These are phyloP conservation scores for Dictyostelium firmibasis DNA, from an alignment of 78 protist species.

Conservation along the genomic window DNA sequence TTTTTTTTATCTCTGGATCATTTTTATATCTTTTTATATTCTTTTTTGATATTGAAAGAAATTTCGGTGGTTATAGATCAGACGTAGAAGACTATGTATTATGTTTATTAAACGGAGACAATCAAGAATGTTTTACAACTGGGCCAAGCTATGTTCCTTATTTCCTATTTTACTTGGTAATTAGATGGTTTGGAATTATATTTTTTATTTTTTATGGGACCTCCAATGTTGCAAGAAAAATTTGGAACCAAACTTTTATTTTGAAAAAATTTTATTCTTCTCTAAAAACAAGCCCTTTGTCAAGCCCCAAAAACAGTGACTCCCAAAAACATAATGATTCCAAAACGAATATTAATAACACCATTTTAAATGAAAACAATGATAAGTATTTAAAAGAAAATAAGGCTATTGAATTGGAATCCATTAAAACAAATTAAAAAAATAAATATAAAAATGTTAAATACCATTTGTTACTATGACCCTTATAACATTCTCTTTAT, in stretches of 20 bases:
- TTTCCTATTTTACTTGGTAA: slow-evolving; percentile 1
- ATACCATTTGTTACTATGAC: too few relatives aligned
- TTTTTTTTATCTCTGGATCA: slow-evolving; percentile 1
- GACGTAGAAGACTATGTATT: not conserved
- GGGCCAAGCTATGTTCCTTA: not conserved
- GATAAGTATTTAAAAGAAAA: not conserved
- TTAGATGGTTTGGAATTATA: not conserved
- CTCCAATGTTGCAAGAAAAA: not conserved
- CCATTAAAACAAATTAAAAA: not conserved
- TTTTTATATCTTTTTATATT: slow-evolving; percentile 8
- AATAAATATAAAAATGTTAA: not conserved
- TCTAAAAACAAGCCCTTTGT: not conserved
- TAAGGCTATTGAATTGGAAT: not conserved
- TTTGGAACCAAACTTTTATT: not conserved
- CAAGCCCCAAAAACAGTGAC: not conserved
- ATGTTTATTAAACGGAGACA: not conserved
- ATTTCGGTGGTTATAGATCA: not conserved
- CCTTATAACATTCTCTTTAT: too few relatives aligned
- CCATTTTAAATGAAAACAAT: not conserved
- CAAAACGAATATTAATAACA: not conserved
- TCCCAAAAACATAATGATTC: not conserved
- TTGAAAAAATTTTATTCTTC: not conserved
- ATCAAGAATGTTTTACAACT: not conserved
- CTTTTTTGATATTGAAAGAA: slow-evolving; percentile 10
- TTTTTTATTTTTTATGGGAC: not conserved